Percentiles rank a stretch among this genome's conserved stretches.
phyloP scores from a whole-genome alignment of 2,329 filamentous ascomycete species.

The Aquanectria penicillioides region DNA sequence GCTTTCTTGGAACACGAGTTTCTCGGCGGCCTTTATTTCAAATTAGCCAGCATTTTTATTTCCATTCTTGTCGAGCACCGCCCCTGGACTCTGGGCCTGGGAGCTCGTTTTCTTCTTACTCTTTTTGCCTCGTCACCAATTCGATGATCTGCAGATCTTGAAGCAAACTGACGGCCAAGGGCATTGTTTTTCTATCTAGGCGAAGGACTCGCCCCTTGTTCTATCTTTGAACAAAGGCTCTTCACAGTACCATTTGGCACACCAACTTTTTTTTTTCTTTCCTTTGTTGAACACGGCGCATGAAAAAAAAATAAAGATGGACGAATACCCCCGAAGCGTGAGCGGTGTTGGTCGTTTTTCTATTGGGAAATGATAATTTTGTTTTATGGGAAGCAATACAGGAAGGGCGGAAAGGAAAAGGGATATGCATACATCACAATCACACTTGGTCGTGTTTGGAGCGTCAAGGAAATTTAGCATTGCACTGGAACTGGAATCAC shows the following conservation, averaged over 20 bases:
- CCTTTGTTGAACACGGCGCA: constrained; percentile 43
- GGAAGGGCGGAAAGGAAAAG: constrained; percentile 37
- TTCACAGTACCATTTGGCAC: constrained; percentile 32
- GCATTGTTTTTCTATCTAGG: constrained; percentile 32
- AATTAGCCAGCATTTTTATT: neutral
- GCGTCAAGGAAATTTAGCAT: constrained; percentile 35
- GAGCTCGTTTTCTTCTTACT: neutral
- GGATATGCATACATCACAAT: constrained; percentile 38
- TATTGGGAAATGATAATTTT: constrained; percentile 27
- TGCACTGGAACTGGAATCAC: constrained; percentile 38
- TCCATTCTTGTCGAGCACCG: neutral
- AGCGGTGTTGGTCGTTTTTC: constrained; percentile 39
- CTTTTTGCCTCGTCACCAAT: neutral
- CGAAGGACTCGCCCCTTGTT: constrained; percentile 18
- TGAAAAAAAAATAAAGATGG: constrained; percentile 45
- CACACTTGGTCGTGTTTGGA: constrained; percentile 40
- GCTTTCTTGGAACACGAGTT: neutral
- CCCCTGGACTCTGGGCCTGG: neutral
- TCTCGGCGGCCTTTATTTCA: neutral
- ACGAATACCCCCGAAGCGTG: constrained; percentile 44
- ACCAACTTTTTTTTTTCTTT: constrained; percentile 33
- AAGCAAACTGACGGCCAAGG: constrained; percentile 22
- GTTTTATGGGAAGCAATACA: constrained; percentile 33
- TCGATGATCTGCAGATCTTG: constrained; percentile 25
- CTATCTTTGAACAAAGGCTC: constrained; percentile 32